Percentiles rank a stretch among this genome's conserved stretches.
These are phyloP conservation scores for Calonectria henricotiae DNA, from an alignment of 2,329 filamentous ascomycete species.

Conservation along the genomic window DNA sequence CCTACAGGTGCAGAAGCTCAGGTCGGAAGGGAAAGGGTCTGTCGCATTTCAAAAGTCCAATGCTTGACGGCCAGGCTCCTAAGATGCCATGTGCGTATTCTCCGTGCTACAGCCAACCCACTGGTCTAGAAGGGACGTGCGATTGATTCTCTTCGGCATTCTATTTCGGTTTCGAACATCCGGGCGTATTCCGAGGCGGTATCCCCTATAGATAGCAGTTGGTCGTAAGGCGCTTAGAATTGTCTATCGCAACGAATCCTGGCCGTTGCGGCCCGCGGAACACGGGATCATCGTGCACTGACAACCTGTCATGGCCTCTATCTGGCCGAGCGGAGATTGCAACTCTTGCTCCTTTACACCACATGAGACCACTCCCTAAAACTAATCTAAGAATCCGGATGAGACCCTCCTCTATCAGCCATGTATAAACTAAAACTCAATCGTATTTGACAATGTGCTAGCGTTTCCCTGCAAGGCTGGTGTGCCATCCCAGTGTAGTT, in stretches of 20 bases:
- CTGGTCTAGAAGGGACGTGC: conserved; percentile 8
- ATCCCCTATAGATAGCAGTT: conserved; percentile 3
- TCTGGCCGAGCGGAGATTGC: conserved; percentile 35
- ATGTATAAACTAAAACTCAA: conserved; percentile 10
- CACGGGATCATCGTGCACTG: conserved; percentile 28
- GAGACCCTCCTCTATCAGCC: conserved; percentile 12
- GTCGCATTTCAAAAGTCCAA: conserved; percentile 25
- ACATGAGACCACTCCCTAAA: conserved; percentile 32
- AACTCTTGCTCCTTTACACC: conserved; percentile 31
- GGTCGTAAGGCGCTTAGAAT: not conserved
- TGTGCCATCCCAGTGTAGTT: not conserved
- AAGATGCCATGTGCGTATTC: conserved; percentile 2
- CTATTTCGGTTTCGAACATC: not conserved
- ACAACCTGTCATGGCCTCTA: conserved; percentile 27
- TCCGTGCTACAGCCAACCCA: conserved; percentile 21
- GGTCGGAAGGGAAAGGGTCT: conserved; percentile 1
- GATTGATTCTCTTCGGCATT: not conserved
- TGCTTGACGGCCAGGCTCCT: not conserved
- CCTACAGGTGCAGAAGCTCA: not conserved
- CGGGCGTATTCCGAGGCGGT: not conserved
- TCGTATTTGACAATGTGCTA: not conserved
- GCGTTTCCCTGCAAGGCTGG: conserved; percentile 17
- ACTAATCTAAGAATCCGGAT: conserved; percentile 22
- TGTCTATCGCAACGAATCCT: conserved; percentile 18
- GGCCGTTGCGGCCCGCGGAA: conserved; percentile 27